Conservation (phyloP, 2,329 filamentous ascomycete species). For the Fusarium brachygibbosum region DNA sequence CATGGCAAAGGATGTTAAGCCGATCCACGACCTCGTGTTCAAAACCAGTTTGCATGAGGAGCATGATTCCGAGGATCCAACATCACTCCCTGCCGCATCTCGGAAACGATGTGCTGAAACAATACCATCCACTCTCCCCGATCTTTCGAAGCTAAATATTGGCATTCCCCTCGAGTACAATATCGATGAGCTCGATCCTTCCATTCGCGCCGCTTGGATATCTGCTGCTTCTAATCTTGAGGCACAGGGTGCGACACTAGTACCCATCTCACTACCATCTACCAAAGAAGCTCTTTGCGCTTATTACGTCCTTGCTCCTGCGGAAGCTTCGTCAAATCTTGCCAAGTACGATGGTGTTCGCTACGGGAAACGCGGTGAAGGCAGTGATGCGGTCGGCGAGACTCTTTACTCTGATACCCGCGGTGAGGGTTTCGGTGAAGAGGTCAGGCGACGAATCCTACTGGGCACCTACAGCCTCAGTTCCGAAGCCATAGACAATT, state of each 20-base stretch:
- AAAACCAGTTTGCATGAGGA: conserved; percentile 63
- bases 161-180: conserved; percentile 85
- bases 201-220: conserved; percentile 79
- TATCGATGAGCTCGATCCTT: conserved; percentile 79
- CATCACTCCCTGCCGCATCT: conserved; percentile 71
- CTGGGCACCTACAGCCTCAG: conserved; percentile 92
- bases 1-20: conserved; percentile 68
- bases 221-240: conserved; percentile 71
- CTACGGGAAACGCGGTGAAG: conserved; percentile 75
- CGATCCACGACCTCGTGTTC: conserved; percentile 65
- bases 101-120: conserved; percentile 63
- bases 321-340: conserved; percentile 95
- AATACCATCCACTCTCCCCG: conserved; percentile 42
- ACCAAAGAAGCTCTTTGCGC: conserved; percentile 89
- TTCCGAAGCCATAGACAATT: conserved; percentile 92
- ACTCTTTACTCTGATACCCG: conserved; percentile 83
- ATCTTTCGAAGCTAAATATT: conserved; percentile 59
- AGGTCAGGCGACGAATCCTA: conserved; percentile 88
- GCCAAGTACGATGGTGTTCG: conserved; percentile 98
- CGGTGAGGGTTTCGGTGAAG: conserved; percentile 80
- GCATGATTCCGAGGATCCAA: conserved; percentile 80
- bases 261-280: conserved; percentile 83
- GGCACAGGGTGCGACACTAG: conserved; percentile 75
- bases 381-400: conserved; percentile 68
- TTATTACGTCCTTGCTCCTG: conserved; percentile 95